Base-by-base conservation (phyloP, 2,329 filamentous ascomycete species). In the Fusarium succisae region DNA sequence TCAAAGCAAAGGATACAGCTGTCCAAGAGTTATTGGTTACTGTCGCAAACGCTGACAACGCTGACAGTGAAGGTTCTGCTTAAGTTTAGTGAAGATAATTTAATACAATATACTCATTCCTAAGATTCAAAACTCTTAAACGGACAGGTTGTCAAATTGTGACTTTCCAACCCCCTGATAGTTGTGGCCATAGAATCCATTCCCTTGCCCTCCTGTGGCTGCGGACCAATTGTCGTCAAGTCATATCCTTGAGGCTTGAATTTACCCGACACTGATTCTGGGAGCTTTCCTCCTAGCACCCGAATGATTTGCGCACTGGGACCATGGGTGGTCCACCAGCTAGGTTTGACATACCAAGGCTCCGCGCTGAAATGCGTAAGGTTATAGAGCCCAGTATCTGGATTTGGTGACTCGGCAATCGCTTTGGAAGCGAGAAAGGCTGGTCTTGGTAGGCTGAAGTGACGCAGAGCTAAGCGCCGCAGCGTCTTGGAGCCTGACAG, bases 101-200 rank as follows among this genome's bases (percentile, higher is more conserved):
- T 14, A 32, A 32, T 32, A 14, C 32, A 9, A 28, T 28, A 28
- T 28, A 26, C 28, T 32, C 13, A 32, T 41, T 22, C 38, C 22
- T 14, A 41, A 22, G 38, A 41, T 22, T 22, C 1, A 0, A 22
- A 22, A 14, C 13, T 14, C 13, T 41, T 41, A 14, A 41, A 41
- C 2, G 38, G 38, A 22, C 38, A 41, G 13, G 38, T 22, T 3
- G 12, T 22, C 14, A 22, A 41, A 41, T 41, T 1, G 0, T 22
- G 38, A 22, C 38, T 41, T 41, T 41, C 13, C 2, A 32, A 32
- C 0, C 32, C 32, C 0, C 13, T 32, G 0, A 41, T 22, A 0
- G 8, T 41, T 22, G 38, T 1, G 0, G 20, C 38, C 20, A 22
- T 41, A 5, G 20, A 22, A 14, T 41, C 38, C 13, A 41, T 41